These are phyloP conservation scores for Lepidium africanum DNA, from an alignment of 345 rosid species.

Conservation along the genomic window DNA sequence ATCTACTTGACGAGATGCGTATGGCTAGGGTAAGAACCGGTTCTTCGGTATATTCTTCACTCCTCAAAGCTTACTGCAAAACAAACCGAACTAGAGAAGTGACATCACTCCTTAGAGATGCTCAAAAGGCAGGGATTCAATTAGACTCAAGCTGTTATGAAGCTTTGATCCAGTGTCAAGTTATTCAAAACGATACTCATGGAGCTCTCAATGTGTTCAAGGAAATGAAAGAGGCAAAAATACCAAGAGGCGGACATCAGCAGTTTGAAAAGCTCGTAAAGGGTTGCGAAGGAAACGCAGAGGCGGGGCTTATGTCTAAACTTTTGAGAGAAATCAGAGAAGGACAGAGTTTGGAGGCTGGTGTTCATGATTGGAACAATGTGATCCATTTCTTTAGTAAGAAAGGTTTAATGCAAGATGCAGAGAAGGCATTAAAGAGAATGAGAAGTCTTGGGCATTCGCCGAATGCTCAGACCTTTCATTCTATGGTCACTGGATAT, in stretches of 20 bases:
- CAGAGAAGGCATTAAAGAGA: slow-evolving; percentile 80
- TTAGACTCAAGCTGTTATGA: slow-evolving; percentile 76
- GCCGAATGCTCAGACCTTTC: slow-evolving; percentile 93
- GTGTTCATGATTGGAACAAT: slow-evolving; percentile 86
- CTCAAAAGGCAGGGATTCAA: slow-evolving; percentile 82
- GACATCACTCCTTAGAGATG: slow-evolving; percentile 67
- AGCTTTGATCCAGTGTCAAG: slow-evolving; percentile 51
- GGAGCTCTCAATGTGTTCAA: slow-evolving; percentile 71
- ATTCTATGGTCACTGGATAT: slow-evolving; percentile 86
- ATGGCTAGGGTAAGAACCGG: slow-evolving; percentile 59
- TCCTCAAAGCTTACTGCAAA: slow-evolving; percentile 68
- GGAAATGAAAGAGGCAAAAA: slow-evolving; percentile 71
- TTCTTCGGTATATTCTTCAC: slow-evolving; percentile 64
- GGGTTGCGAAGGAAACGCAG: slow-evolving; percentile 56
- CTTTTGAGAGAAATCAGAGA: slow-evolving; percentile 76
- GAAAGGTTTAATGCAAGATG: slow-evolving; percentile 90
- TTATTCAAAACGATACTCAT: slow-evolving; percentile 56
- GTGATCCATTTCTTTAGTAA: slow-evolving; percentile 84
- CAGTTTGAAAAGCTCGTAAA: slow-evolving; percentile 59
- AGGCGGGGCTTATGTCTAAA: slow-evolving; percentile 76
- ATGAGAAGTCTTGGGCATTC: slow-evolving; percentile 76
- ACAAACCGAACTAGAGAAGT: slow-evolving; percentile 56
- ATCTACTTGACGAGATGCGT: slow-evolving; percentile 89
- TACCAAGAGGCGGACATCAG: slow-evolving; percentile 47
- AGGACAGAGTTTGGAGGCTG: slow-evolving; percentile 63